These are phyloP conservation scores for Aspergillus sp. DNA, from an alignment of 2,329 filamentous ascomycete genomes.

Conservation along the genomic window DNA sequence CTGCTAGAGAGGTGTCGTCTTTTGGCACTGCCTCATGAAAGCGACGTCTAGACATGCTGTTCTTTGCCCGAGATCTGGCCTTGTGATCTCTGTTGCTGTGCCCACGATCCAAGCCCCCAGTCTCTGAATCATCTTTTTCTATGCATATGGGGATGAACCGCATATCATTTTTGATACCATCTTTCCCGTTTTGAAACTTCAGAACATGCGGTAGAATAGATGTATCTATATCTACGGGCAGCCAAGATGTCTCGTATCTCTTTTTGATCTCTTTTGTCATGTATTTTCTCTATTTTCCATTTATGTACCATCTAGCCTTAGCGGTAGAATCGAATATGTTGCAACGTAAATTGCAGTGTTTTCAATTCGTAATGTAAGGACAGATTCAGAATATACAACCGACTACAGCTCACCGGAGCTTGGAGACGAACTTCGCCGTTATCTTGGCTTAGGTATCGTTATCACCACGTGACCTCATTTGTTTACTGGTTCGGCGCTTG, in stretches of 20 bases:
- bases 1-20: neutral
- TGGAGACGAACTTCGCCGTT: neutral
- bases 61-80: slow-evolving; percentile 4
- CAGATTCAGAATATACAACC: no score
- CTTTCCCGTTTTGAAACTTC: slow-evolving; percentile 15
- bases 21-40: neutral
- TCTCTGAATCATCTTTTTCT: slow-evolving; percentile 12
- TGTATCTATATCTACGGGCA: slow-evolving; percentile 33
- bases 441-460: neutral
- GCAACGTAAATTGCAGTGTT: neutral
- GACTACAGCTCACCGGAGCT: neutral
- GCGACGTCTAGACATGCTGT: slow-evolving; percentile 11
- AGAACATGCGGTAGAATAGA: slow-evolving; percentile 34
- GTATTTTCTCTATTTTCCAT: slow-evolving; percentile 1
- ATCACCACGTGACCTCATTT: neutral
- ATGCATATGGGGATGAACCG: slow-evolving; percentile 15
- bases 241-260: slow-evolving; percentile 9
- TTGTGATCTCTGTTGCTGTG: slow-evolving; percentile 1
- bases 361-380: no score
- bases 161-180: slow-evolving; percentile 17
- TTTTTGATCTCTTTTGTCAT: slow-evolving; percentile 2
- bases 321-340: neutral
- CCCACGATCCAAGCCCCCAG: neutral
- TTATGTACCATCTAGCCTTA: slow-evolving; percentile 9
- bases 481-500: neutral